Percentiles rank a stretch among this genome's conserved stretches.
Conservation (phyloP, 257 asterid species). For the Solanum bukasovii region DNA sequence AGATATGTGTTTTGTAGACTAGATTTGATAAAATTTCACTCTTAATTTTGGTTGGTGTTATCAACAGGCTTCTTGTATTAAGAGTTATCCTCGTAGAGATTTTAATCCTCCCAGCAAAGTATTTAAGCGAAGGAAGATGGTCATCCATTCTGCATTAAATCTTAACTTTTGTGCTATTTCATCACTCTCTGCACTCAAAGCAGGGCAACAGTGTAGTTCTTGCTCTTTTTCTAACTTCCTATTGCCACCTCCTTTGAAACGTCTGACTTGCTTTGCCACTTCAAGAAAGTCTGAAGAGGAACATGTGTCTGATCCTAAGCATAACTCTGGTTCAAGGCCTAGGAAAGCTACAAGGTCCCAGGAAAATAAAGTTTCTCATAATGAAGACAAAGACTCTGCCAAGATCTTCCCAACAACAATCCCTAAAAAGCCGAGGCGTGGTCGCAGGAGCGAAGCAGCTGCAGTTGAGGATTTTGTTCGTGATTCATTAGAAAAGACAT, state of each 20-base stretch:
- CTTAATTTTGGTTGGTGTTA: not conserved
- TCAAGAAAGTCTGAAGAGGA: slow-evolving; percentile 20
- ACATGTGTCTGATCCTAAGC: slow-evolving; percentile 13
- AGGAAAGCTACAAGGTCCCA: slow-evolving; percentile 9
- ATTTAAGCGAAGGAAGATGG: slow-evolving; percentile 9
- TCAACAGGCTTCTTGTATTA: not conserved
- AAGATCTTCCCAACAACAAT: slow-evolving; percentile 33
- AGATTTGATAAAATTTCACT: not conserved
- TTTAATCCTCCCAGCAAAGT: not conserved
- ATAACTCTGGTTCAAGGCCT: slow-evolving; percentile 16
- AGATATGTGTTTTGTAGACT: not conserved
- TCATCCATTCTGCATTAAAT: slow-evolving; percentile 18
- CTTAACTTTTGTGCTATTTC: slow-evolving; percentile 10
- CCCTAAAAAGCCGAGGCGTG: slow-evolving; percentile 76
- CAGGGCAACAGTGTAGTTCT: slow-evolving; percentile 2
- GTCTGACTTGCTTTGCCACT: slow-evolving; percentile 26
- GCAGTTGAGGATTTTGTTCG: slow-evolving; percentile 92
- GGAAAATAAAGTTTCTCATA: slow-evolving; percentile 16
- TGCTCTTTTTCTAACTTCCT: slow-evolving; percentile 10
- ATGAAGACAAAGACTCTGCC: slow-evolving; percentile 20
- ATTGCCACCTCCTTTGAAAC: slow-evolving; percentile 7
- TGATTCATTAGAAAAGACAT: slow-evolving; percentile 39
- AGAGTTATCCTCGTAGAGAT: not conserved
- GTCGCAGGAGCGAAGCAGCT: slow-evolving; percentile 81
- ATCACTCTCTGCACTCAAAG: slow-evolving; percentile 9